Conservation (phyloP, 768 basidiomycete genomes). For the Rhizopogon sp. region DNA sequence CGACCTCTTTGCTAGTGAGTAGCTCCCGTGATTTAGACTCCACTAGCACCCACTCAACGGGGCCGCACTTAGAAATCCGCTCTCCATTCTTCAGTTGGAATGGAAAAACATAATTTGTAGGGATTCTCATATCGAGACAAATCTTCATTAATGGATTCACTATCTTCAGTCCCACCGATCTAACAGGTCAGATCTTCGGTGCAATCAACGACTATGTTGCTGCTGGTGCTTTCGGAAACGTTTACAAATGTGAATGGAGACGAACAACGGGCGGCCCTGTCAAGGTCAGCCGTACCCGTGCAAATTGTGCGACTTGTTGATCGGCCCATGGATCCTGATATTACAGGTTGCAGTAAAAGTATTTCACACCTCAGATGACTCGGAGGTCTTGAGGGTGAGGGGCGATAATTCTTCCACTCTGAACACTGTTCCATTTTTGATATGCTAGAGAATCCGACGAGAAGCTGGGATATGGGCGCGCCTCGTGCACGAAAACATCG, state of each 20-base stretch:
- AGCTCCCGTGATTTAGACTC: too few relatives aligned
- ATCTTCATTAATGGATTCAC: too few relatives aligned
- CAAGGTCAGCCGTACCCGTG: not conserved
- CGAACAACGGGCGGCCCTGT: not conserved
- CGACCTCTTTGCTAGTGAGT: too few relatives aligned
- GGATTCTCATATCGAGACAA: too few relatives aligned
- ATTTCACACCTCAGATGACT: not conserved
- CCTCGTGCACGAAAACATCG: slow-evolving; percentile 13
- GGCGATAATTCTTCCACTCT: too few relatives aligned
- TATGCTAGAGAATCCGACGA: slow-evolving; percentile 8
- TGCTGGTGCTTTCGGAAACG: not conserved
- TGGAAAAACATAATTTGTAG: too few relatives aligned
- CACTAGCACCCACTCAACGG: too few relatives aligned
- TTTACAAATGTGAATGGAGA: not conserved
- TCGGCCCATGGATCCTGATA: too few relatives aligned
- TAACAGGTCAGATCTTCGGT: not conserved
- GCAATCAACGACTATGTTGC: not conserved
- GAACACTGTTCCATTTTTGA: not conserved
- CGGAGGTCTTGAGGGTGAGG: not conserved
- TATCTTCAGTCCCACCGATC: not conserved
- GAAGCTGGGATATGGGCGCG: slow-evolving; percentile 14
- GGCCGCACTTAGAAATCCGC: too few relatives aligned
- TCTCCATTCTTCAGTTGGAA: too few relatives aligned
- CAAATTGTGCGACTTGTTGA: too few relatives aligned
- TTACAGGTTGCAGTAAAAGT: not conserved